Percentiles rank a stretch among this genome's conserved stretches.
phyloP scores from a whole-genome alignment of 1,284 basidiomycete genomes.

The Tremellales sp. region DNA sequence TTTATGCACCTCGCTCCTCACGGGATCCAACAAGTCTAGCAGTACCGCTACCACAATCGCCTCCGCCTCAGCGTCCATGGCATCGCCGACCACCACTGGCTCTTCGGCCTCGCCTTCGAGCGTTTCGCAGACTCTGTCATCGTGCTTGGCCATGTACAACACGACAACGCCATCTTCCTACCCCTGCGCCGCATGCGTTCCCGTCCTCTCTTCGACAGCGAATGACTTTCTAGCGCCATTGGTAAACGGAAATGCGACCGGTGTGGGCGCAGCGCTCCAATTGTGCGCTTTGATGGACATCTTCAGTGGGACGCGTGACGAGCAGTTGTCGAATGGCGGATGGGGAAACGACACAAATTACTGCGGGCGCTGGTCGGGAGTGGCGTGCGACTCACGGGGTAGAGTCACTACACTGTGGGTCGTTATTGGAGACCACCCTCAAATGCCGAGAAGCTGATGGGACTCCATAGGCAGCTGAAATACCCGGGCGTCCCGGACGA shows the following conservation, averaged over 20 bases:
- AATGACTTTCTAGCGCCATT: constrained; percentile 38
- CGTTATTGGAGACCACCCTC: neutral
- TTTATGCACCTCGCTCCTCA: constrained; percentile 32
- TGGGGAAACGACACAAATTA: constrained; percentile 34
- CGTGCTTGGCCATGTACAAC: constrained; percentile 36
- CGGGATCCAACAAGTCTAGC: constrained; percentile 6
- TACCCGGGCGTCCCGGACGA: constrained; percentile 36
- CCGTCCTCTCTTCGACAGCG: constrained; percentile 24
- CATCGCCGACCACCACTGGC: constrained; percentile 7
- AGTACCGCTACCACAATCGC: constrained; percentile 3
- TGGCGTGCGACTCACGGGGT: constrained; percentile 39
- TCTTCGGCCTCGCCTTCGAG: constrained; percentile 7
- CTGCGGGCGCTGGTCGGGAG: constrained; percentile 41
- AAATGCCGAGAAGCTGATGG: constrained; percentile 6
- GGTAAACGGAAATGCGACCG: constrained; percentile 29
- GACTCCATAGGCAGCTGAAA: constrained; percentile 24
- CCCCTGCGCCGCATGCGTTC: constrained; percentile 40
- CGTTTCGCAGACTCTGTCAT: constrained; percentile 27
- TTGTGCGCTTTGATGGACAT: constrained; percentile 47
- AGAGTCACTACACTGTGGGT: constrained; percentile 40
- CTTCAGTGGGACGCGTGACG: constrained; percentile 10
- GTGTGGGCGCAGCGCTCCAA: constrained; percentile 44
- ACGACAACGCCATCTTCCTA: constrained; percentile 26
- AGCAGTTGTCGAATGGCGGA: constrained; percentile 9
- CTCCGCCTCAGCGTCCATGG: constrained; percentile 8